Evolutionary conservation across 345 rosid genomes (phyloP), one percentile per base, ranked within the genome.

Genomic region (Citropsis articulata): DNA sequence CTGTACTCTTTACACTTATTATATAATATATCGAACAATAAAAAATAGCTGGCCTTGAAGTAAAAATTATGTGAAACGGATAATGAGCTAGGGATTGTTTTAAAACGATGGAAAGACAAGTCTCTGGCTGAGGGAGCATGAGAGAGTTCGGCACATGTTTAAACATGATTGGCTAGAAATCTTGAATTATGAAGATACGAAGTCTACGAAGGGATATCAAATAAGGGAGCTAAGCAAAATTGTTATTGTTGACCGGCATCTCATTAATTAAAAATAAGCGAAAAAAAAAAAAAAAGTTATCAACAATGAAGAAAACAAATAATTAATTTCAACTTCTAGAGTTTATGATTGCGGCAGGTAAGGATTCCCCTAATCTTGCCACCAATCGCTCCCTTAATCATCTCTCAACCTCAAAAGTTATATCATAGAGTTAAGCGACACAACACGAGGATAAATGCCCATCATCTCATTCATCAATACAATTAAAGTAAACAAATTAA

Each of bases 301-400:
- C 33, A 38, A 71, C 42, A 16, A 55, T 53, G 16, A 57, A 64
- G 53, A 35, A n/a, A 59, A 45, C 12, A 33, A 31, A 22, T 21
- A 57, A 63, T 68, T 25, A 81, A 78, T 48, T 60, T 45, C 33
- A 66, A 72, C 63, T 66, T 19, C 31, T 21, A 35, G 38, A 22
- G 25, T 69, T 73, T 75, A 45, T 85, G 84, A 79, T 80, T 81
- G 84, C 83, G 81, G 83, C 84, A 80, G 81, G 83, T 85, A 73
- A 75, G 72, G 81, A 76, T 73, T 80, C 84, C 85, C 82, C 77
- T 68, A 80, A 80, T 83, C 79, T 73, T 76, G 84, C 86, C 88
- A 79, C 73, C 70, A 77, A 78, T 84, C 42, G 71, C 85, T 84
- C 85, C 55, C 12, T 61, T 70, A 48, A 13, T 53, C 27, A 75